Evolutionary conservation across 2,329 filamentous ascomycete species (phyloP).

Genomic region (Cephalotrichum gorgonifer): DNA sequence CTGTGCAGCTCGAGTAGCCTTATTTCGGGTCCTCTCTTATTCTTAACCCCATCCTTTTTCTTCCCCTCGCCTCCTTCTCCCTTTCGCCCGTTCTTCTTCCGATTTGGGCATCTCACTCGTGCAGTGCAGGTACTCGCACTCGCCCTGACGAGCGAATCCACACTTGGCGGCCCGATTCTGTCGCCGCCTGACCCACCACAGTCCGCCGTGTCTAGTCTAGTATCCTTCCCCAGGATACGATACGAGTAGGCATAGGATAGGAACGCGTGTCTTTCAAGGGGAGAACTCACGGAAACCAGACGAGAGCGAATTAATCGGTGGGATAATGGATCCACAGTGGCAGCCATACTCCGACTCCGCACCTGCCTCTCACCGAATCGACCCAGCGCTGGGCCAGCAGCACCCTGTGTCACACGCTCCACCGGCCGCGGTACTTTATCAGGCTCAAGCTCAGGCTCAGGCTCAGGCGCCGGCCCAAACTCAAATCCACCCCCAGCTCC

Average conservation of each 20-base stretch:
- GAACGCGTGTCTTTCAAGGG: neutral
- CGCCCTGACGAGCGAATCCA: too few species aligned
- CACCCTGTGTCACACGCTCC: conserved; percentile 1
- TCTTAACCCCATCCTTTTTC: too few species aligned
- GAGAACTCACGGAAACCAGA: neutral
- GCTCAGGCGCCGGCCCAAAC: conserved; percentile 3
- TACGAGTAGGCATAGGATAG: too few species aligned
- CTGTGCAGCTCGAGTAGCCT: too few species aligned
- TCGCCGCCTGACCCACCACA: neutral
- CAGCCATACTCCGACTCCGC: conserved; percentile 57
- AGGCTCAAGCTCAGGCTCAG: conserved; percentile 1
- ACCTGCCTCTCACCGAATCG: conserved; percentile 55
- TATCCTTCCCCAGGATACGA: neutral
- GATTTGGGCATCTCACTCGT: too few species aligned
- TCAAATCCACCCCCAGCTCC: conserved; percentile 17
- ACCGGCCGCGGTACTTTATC: neutral
- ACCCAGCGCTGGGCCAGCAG: conserved; percentile 13
- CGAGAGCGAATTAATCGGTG: neutral
- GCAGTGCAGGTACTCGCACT: too few species aligned
- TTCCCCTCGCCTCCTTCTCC: too few species aligned
- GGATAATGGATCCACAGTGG: conserved; percentile 43
- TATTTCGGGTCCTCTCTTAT: too few species aligned
- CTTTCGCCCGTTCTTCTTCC: too few species aligned
- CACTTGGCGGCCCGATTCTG: neutral
- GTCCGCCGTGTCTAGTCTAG: too few species aligned